Evolutionary conservation across 495 filamentous ascomycete species (phyloP), one percentile per base, ranked within the genome.

Genomic region (Stereocaulon alpinum): DNA sequence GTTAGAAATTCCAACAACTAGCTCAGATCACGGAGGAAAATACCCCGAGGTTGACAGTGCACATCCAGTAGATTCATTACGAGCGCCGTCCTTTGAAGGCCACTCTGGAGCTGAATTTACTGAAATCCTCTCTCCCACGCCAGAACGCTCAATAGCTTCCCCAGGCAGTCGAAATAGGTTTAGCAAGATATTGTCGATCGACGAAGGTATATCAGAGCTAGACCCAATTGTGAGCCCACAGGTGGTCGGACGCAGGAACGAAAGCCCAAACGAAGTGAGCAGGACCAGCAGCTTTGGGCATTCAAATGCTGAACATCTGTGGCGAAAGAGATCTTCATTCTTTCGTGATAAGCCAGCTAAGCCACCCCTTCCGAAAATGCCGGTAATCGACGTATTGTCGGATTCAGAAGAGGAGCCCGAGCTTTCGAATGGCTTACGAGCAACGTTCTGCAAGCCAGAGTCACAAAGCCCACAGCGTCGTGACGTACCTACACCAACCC

Each of bases 141-240:
- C 67, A 14, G 66, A 68, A 50, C 48, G 67, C 48, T 63, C 66
- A 12, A 56, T 68, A 17, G 59, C 48, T 37, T 66, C 67, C 30
- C 63, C 55, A 14, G 60, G 30, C 27, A 61, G n/a, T 49, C 57
- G 55, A 12, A 50, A 60, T 44, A 59, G 65, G 20, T 69, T 68
- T 52, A 68, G 67, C 55, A 61, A 58, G n/a, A 68, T 69, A 24
- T 45, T 69, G 11, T 58, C 51, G 24, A 51, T 69, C 27, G 59
- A 68, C 14, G 67, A 69, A 12, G 57, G 50, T 49, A 6, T 54
- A 15, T 53, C 42, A 22, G 41, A 55, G 3, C 11, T 53, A 29
- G 29, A 40, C 12, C 15, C 22, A 18, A 11, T 45, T 44, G 58
- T 43, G 0, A 53, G 37, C 40, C 40, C 40, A 3, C 34, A 37